These are phyloP conservation scores for Neoboletus subvelutipes DNA, from an alignment of 768 basidiomycete species.

Conservation along the genomic window DNA sequence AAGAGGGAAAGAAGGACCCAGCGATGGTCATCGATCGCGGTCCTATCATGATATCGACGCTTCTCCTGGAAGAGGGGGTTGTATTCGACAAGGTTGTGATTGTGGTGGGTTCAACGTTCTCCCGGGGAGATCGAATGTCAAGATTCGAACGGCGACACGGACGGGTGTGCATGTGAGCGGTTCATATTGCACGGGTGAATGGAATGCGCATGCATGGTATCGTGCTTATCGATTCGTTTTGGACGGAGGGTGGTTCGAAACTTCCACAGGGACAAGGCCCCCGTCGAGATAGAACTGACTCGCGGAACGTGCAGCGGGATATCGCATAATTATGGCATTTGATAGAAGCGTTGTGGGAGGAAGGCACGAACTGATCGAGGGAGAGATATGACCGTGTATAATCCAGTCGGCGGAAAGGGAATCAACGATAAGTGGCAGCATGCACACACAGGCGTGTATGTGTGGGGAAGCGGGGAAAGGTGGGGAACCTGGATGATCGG, in stretches of 20 bases:
- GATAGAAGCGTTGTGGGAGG: conserved; percentile 23
- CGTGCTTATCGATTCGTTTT: conserved; percentile 2
- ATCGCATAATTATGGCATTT: conserved; percentile 20
- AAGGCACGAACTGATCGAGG: conserved; percentile 21
- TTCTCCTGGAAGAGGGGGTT: not conserved
- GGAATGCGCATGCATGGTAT: not conserved
- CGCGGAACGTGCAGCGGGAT: conserved; percentile 15
- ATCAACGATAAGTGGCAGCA: not conserved
- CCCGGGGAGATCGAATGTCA: not conserved
- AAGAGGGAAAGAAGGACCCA: not conserved
- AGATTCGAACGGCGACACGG: conserved; percentile 1
- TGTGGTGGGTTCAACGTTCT: conserved; percentile 4
- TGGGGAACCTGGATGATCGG: conserved; percentile 13
- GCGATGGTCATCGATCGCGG: not conserved
- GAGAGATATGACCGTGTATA: conserved; percentile 9
- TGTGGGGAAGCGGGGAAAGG: conserved; percentile 29
- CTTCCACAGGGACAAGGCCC: conserved; percentile 10
- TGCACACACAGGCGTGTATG: not conserved
- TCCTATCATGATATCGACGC: not conserved
- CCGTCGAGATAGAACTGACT: conserved; percentile 9
- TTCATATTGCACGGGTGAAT: not conserved
- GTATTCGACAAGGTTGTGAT: not conserved
- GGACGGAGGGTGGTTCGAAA: not conserved
- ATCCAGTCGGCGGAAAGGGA: conserved; percentile 7
- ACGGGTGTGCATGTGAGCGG: not conserved